Evolutionary conservation across 1,284 basidiomycete genomes (phyloP), one percentile per base, ranked within the genome.

Genomic region (Cryptococcus hybrid): DNA sequence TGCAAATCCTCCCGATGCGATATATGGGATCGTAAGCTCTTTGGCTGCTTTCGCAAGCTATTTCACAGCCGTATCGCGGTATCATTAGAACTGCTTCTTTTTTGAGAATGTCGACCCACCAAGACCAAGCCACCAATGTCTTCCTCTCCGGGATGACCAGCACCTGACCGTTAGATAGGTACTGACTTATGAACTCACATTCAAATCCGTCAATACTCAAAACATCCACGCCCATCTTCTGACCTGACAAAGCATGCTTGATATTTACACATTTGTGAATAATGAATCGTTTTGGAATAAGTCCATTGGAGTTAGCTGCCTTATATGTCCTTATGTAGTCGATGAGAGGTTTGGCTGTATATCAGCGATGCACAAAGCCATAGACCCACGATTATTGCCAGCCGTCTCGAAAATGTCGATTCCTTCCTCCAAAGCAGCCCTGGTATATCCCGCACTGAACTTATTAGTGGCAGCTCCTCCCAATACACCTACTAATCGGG

Each of bases 81-180:
- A 44, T 38, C 18, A 2, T 11, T 35, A 24, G 24, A 47, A 30
- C 12, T 36, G 15, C 43, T 37, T 48, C 11, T 24, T 24, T 24
- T 24, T 45, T 6, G n/a, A 45, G 43, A 7, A 12, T n/a, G 9
- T 18, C 24, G 24, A 73, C 81, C 60, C 66, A 92, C 89, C 75
- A 97, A 78, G 4, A 96, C 87, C n/a, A 97, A 72, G 5, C 90
- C 90, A 8, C 90, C 90, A 39, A 96, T 89, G 74, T 97, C 94
- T 56, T 96, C 90, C 73, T 97, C 94, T 60, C 93, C 93, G 5
- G 92, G 93, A 75, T 96, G 92, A 36, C 93, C 93, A 42, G 92
- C 91, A 71, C 66, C 66, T 65, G 7, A 6, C 3, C n/a, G 37
- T n/a, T 13, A 51, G 35, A 57, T 45, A 59, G 54, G 37, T 50